Conservation (phyloP, 73 alveolate genomes). For the Paramecium pentaurelia region DNA sequence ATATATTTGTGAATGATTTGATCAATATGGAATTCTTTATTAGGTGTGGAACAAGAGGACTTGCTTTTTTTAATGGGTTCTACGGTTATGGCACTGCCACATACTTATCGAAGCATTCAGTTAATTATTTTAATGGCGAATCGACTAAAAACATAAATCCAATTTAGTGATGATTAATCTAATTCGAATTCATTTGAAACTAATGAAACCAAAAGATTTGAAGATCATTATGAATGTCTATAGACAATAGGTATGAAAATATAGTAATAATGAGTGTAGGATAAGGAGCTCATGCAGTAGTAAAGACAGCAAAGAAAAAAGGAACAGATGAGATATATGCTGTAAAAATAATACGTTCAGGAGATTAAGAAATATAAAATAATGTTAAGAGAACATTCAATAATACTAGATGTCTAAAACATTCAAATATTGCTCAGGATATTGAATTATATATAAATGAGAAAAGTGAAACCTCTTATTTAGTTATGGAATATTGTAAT, state of each 20-base stretch:
- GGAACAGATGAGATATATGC: conserved; percentile 24
- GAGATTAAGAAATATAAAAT: conserved; percentile 33
- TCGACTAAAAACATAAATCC: neutral
- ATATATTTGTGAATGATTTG: neutral
- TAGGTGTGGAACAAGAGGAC: neutral
- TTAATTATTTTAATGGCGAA: neutral
- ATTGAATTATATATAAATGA: conserved; percentile 33
- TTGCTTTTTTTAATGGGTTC: neutral
- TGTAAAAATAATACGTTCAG: conserved; percentile 46
- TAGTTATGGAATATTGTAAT: conserved; percentile 56
- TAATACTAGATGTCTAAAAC: conserved; percentile 5
- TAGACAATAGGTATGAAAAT: neutral
- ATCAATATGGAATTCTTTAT: neutral
- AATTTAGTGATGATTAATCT: neutral
- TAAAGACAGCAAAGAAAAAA: conserved; percentile 20
- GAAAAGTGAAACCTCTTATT: conserved; percentile 36
- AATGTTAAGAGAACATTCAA: conserved; percentile 44
- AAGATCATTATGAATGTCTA: neutral
- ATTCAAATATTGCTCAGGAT: conserved; percentile 3
- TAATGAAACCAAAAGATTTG: neutral
- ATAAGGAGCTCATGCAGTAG: conserved; percentile 52
- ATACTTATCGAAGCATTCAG: conserved; percentile 3
- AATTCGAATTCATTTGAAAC: neutral
- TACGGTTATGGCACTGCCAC: neutral
- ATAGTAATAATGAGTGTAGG: neutral